These are phyloP conservation scores for Cenchrus purpureus DNA, from an alignment of 176 grass and related monocot genomes.

Conservation along the genomic window DNA sequence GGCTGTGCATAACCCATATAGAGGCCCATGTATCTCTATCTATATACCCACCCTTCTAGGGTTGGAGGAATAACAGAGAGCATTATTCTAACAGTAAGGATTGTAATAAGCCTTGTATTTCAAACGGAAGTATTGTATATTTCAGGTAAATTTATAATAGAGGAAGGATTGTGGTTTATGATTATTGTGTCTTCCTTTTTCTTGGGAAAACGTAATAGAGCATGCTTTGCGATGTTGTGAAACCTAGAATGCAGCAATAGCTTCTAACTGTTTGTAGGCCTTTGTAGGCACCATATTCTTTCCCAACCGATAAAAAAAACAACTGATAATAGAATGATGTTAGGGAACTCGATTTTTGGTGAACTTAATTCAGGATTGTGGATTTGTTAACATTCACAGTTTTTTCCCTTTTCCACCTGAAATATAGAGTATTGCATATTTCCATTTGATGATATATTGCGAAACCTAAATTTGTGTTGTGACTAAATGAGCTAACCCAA, in stretches of 20 bases:
- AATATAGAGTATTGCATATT: background rate
- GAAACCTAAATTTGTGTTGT: background rate
- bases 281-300: background rate
- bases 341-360: background rate
- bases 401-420: no score
- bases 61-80: no score
- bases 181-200: background rate
- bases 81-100: background rate
- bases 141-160: background rate
- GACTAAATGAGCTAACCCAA: background rate
- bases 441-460: background rate
- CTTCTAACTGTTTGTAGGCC: background rate
- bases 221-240: background rate
- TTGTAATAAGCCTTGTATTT: background rate
- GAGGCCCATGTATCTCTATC: no score
- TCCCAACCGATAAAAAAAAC: background rate
- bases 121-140: background rate
- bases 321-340: background rate
- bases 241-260: background rate
- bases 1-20: no score
- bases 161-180: background rate
- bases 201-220: background rate
- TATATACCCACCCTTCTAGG: no score
- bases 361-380: background rate
- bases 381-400: background rate